Evolutionary conservation across 257 asterid species (phyloP).

Genomic region (Solanum boliviense): DNA sequence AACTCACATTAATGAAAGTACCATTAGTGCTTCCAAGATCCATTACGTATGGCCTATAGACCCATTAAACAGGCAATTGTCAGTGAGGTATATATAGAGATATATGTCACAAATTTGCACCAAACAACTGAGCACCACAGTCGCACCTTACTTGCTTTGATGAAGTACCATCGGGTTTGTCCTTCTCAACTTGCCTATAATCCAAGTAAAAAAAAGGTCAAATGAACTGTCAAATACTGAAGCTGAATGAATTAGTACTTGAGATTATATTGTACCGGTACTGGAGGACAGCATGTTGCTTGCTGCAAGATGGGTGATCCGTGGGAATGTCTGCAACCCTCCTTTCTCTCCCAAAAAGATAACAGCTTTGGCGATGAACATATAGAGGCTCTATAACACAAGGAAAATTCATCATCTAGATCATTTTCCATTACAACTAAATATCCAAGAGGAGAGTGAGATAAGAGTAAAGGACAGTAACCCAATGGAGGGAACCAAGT

Average conservation of each 20-base stretch:
- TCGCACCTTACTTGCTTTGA: slow-evolving; percentile 67
- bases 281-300: slow-evolving; percentile 98
- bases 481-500: too few species aligned
- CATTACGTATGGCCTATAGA: slow-evolving; percentile 80
- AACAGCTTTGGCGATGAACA: slow-evolving; percentile 91
- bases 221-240: not conserved
- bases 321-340: slow-evolving; percentile 93
- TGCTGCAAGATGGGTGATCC: slow-evolving; percentile 99
- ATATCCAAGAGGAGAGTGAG: not conserved
- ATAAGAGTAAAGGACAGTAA: not conserved
- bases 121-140: not conserved
- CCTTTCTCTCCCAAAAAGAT: slow-evolving; percentile 97
- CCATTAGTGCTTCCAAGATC: slow-evolving; percentile 99
- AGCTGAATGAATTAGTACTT: not conserved
- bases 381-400: slow-evolving; percentile 71
- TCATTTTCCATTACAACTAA: not conserved
- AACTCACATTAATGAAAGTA: slow-evolving; percentile 78
- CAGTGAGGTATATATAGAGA: slow-evolving; percentile 3
- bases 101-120: not conserved
- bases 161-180: slow-evolving; percentile 62
- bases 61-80: not conserved
- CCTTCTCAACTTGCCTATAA: slow-evolving; percentile 83
- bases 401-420: not conserved
- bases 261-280: slow-evolving; percentile 43
- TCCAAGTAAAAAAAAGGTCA: not conserved